phyloP scores from a whole-genome alignment of 2,329 filamentous ascomycete genomes.

The Sarocladiaceae sp. region DNA sequence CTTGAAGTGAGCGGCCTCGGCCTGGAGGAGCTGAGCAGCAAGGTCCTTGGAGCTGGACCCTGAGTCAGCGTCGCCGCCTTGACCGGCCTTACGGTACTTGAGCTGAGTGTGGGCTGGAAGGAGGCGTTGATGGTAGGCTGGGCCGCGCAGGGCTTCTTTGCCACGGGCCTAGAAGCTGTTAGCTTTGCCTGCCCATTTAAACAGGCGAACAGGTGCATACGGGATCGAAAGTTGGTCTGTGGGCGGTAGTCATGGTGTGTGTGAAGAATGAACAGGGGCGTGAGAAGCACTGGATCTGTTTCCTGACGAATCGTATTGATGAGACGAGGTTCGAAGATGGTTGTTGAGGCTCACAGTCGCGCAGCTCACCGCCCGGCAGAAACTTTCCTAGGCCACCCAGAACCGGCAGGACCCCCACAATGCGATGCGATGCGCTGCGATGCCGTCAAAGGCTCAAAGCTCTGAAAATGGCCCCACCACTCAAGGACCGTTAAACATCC shows the following conservation, averaged over 20 bases:
- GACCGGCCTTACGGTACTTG: conserved; percentile 80
- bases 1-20: conserved; percentile 85
- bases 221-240: conserved; percentile 93
- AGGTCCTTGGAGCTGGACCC: conserved; percentile 63
- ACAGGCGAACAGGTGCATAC: conserved; percentile 40
- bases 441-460: conserved; percentile 11
- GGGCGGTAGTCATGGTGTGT: conserved; percentile 55
- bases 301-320: not conserved
- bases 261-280: not conserved
- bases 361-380: conserved; percentile 44
- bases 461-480: conserved; percentile 2
- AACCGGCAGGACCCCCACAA: not conserved
- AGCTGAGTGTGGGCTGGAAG: conserved; percentile 89
- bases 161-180: conserved; percentile 62
- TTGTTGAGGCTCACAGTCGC: not conserved
- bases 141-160: conserved; percentile 89
- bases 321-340: conserved; percentile 1
- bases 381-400: conserved; percentile 24
- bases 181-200: conserved; percentile 29
- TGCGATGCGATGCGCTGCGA: conserved; percentile 1
- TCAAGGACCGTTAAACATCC: not conserved
- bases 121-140: conserved; percentile 92
- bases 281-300: not conserved
- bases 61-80: conserved; percentile 76
- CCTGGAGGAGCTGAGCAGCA: conserved; percentile 80